Evolutionary conservation across 192 early-diverging fungal species (phyloP).

Genomic region (Backusella mclennaniae): DNA sequence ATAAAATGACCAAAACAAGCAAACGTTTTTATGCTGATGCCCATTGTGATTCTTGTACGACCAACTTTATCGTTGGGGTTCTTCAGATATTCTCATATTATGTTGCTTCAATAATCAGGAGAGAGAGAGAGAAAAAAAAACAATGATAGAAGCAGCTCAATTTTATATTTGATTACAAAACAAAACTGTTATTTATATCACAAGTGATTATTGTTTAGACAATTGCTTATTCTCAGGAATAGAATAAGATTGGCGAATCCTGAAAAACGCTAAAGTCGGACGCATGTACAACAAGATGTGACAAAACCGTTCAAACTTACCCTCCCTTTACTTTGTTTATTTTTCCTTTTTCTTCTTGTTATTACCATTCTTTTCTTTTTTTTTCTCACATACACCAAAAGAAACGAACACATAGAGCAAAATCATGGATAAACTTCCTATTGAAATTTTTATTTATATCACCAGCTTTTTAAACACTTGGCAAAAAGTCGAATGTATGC

Average conservation of each 20-base stretch:
- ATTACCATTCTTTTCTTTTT: background rate
- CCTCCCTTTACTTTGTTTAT: background rate
- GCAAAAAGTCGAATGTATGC: background rate
- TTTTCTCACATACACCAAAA: background rate
- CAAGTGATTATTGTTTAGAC: background rate
- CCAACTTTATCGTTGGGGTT: background rate
- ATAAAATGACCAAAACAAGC: background rate
- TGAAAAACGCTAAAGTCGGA: background rate
- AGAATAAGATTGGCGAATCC: background rate
- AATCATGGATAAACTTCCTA: background rate
- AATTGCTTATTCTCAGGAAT: background rate
- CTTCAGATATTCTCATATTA: background rate
- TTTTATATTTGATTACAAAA: background rate
- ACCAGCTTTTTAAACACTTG: background rate
- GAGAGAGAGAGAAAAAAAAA: background rate
- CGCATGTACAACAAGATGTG: background rate
- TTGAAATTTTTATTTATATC: background rate
- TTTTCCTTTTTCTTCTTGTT: background rate
- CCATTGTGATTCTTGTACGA: background rate
- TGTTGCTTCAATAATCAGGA: background rate
- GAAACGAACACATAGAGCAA: background rate
- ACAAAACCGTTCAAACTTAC: background rate
- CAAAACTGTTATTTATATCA: background rate
- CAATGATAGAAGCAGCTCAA: background rate
- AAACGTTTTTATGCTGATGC: background rate